Evolutionary conservation across 768 basidiomycete species (phyloP).

Genomic region (Coprinopsis cinerea): DNA sequence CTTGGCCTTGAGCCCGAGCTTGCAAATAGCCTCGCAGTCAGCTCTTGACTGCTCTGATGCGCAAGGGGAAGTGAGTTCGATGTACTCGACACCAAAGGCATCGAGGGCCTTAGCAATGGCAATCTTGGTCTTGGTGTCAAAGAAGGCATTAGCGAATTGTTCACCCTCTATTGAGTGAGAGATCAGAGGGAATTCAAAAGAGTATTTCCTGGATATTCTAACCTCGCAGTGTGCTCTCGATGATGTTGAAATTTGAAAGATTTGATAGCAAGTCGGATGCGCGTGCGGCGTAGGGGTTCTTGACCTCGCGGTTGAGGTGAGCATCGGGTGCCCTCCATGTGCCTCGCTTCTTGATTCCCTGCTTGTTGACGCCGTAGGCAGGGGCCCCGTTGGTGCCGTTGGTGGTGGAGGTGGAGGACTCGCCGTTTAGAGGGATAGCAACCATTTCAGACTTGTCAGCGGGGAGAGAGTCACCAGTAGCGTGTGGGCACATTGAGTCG

Average conservation of each 20-base stretch:
- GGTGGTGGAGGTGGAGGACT: background rate
- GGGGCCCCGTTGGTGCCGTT: conserved; percentile 2
- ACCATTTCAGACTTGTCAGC: conserved; percentile 62
- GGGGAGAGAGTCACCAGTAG: conserved; percentile 43
- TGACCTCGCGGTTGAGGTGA: conserved; percentile 32
- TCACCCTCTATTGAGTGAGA: conserved; percentile 70
- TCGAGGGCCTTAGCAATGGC: conserved; percentile 97
- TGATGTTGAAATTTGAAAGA: conserved; percentile 91
- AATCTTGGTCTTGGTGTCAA: conserved; percentile 99
- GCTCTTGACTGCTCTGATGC: conserved; percentile 91
- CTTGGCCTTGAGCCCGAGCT: conserved; percentile 93
- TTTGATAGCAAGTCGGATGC: conserved; percentile 91
- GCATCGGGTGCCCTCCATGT: conserved; percentile 31
- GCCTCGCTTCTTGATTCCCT: conserved; percentile 35
- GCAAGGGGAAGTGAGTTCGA: conserved; percentile 96
- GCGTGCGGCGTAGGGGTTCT: conserved; percentile 86
- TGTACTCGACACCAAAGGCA: conserved; percentile 99
- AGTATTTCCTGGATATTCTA: conserved; percentile 19
- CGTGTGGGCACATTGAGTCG: conserved; percentile 55
- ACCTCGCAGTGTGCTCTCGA: conserved; percentile 96
- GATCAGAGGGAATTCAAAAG: conserved; percentile 7
- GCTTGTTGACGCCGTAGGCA: conserved; percentile 23
- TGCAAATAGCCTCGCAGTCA: conserved; percentile 99
- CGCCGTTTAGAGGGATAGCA: conserved; percentile 50
- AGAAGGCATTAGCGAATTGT: conserved; percentile 99